Evolutionary conservation across 306 rosid species (phyloP).

Genomic region (Styphnolobium japonicum): DNA sequence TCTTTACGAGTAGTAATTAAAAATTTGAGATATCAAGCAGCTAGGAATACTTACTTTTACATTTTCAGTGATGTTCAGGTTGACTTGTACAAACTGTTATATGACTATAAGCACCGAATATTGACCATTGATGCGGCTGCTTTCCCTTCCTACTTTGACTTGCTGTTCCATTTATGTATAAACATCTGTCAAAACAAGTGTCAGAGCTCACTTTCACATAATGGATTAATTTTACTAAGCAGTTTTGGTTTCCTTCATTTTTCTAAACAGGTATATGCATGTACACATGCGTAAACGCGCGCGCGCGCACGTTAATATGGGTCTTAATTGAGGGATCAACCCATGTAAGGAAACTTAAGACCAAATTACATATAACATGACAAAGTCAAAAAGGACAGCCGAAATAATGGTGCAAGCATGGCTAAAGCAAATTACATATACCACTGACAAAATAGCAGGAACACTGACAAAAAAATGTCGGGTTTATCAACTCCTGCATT

Average conservation of each 20-base stretch:
- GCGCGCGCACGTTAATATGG: not conserved
- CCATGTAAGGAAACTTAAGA: not conserved
- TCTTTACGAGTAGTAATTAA: not conserved
- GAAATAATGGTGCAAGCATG: not conserved
- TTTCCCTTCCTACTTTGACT: slow-evolving; percentile 17
- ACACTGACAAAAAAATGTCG: too few species aligned
- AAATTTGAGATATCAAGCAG: not conserved
- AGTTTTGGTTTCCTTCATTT: not conserved
- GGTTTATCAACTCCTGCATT: too few species aligned
- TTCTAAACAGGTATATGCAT: not conserved
- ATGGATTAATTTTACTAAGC: not conserved
- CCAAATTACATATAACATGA: not conserved
- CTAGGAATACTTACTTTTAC: not conserved
- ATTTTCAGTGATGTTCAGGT: not conserved
- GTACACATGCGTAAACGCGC: not conserved
- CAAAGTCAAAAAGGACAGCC: not conserved
- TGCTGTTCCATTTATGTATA: slow-evolving; percentile 1
- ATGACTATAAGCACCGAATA: slow-evolving; percentile 7
- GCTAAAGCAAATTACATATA: too few species aligned
- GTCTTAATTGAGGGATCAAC: not conserved
- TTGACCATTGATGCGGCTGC: slow-evolving; percentile 18
- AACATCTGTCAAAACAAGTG: not conserved
- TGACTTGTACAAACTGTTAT: not conserved
- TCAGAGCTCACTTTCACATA: not conserved
- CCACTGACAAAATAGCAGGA: too few species aligned